These are phyloP conservation scores for Cyberlindnera nakhonratchasimensis DNA, from an alignment of 805 yeast genomes.

Conservation along the genomic window DNA sequence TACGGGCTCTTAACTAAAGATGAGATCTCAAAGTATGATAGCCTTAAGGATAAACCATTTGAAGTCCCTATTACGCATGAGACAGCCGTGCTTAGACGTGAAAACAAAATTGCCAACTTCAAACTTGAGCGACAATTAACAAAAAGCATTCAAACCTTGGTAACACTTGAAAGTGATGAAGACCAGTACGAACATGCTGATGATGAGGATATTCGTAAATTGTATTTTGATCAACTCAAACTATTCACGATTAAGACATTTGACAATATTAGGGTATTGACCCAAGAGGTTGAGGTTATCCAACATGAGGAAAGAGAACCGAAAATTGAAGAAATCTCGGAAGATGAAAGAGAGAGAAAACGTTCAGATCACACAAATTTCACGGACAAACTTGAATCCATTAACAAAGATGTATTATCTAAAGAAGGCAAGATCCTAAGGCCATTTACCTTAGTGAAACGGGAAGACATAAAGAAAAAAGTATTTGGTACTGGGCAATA, in stretches of 20 bases:
- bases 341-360: constrained; percentile 19
- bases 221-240: constrained; percentile 54
- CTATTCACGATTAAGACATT: constrained; percentile 52
- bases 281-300: constrained; percentile 68
- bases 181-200: constrained; percentile 40
- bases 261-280: constrained; percentile 50
- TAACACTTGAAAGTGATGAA: constrained; percentile 31
- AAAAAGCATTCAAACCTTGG: constrained; percentile 40
- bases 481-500: constrained; percentile 92
- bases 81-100: constrained; percentile 43
- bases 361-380: constrained; percentile 42
- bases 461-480: constrained; percentile 53
- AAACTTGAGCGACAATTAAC: constrained; percentile 55
- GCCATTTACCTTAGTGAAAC: constrained; percentile 76
- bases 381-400: constrained; percentile 60
- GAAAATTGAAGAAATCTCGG: constrained; percentile 19
- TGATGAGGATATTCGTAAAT: constrained; percentile 59
- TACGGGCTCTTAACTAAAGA: constrained; percentile 40
- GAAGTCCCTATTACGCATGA: constrained; percentile 39
- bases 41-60: constrained; percentile 27
- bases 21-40: constrained; percentile 38
- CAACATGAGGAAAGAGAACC: constrained; percentile 37
- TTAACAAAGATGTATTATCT: constrained; percentile 52
- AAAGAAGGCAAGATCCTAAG: constrained; percentile 74
- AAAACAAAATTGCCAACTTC: constrained; percentile 68